Evolutionary conservation across 2,329 filamentous ascomycete genomes (phyloP), one percentile per base, ranked within the genome.

Genomic region (Hymenotorrendiella dingleyae): DNA sequence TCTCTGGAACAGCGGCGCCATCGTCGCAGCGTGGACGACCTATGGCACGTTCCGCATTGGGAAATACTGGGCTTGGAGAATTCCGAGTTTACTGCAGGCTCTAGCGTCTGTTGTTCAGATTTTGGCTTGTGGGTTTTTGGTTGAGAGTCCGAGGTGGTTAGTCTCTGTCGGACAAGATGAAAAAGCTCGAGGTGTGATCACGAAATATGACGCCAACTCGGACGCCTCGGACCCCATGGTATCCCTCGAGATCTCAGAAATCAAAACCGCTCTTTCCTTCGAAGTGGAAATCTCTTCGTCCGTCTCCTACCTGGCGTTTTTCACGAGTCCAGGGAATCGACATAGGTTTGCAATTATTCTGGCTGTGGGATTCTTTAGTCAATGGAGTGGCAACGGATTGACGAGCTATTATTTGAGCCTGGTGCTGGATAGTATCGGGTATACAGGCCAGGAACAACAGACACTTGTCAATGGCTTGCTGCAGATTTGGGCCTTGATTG

Each of bases 61-160:
- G n/a, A 53, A 48, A 30, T 34, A 50, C 4, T 54, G 49, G 48
- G 48, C 43, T 4, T 56, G 52, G 54, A 44, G 48, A 47, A 52
- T 50, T 12, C 53, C 52, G 1, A 53, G 51, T 2, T 20, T 48
- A n/a, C 40, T 56, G 7, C 53, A 54, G 34, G 49, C 36, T 5
- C 30, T 55, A 4, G 35, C 52, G 3, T 36, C 37, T 12, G 14
- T 53, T 3, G 21, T 55, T 9, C 53, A 52, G 32, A 36, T 52
- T 10, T 7, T 23, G 0, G 20, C 43, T 8, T 46, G 45, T 16
- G 48, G 36, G 26, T 49, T 45, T 23, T 30, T 53, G n/a, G 42
- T 45, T 10, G 78, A 82, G 50, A 77, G 72, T 5, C 78, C 78
- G 1, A 62, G 78, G 40, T 82, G 76, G 76, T 65, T 80, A n/a